Evolutionary conservation across 2,329 filamentous ascomycete genomes (phyloP).

Genomic region (Penicillium sp.): DNA sequence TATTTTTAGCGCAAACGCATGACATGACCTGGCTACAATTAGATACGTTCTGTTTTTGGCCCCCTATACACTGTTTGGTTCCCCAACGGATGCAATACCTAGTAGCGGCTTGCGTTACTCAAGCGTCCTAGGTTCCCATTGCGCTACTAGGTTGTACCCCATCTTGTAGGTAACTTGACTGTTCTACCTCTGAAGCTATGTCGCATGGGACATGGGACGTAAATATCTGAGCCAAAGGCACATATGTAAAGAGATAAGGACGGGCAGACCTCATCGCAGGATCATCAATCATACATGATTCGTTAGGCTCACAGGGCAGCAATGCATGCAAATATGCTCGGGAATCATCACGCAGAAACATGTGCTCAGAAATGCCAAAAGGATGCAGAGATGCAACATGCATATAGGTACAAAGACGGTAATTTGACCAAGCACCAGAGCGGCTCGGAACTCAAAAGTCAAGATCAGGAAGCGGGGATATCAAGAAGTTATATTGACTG

Average conservation of each 20-base stretch:
- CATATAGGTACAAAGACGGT: not conserved
- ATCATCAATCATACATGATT: not conserved
- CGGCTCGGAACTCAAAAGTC: not conserved
- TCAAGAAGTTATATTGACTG: not conserved
- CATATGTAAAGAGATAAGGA: too few relatives aligned
- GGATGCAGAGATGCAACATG: not conserved
- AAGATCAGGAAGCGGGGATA: not conserved
- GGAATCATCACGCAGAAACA: not conserved
- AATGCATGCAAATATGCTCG: not conserved
- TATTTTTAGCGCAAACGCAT: conserved; percentile 22
- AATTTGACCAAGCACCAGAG: not conserved
- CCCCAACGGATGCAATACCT: too few relatives aligned
- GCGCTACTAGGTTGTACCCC: too few relatives aligned
- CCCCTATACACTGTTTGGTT: not conserved
- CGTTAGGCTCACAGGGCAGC: not conserved
- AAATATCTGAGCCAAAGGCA: too few relatives aligned
- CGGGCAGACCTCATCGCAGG: too few relatives aligned
- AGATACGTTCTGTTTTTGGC: not conserved
- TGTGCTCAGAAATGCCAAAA: not conserved
- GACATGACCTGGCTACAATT: conserved; percentile 10
- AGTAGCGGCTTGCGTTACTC: not conserved
- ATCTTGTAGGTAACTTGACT: too few relatives aligned
- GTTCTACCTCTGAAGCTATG: too few relatives aligned
- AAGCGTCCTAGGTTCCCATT: too few relatives aligned
- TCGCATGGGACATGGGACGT: too few relatives aligned